Evolutionary conservation across 257 asterid genomes (phyloP).

Genomic region (Fraxinus anomala): DNA sequence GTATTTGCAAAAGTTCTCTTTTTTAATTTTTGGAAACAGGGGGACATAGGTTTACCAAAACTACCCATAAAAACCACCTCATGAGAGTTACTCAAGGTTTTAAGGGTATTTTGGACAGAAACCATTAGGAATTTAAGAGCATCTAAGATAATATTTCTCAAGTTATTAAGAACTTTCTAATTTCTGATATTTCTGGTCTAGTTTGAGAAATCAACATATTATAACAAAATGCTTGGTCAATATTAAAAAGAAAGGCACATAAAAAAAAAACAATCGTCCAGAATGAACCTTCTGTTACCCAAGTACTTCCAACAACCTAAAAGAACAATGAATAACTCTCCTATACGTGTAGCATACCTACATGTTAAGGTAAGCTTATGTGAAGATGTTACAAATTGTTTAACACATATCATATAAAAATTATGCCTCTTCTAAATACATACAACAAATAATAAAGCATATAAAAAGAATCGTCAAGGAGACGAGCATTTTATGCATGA

Average conservation of each 20-base stretch:
- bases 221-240: neutral
- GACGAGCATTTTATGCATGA: neutral
- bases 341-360: neutral
- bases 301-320: neutral
- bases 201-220: neutral
- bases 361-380: neutral
- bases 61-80: neutral
- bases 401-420: neutral
- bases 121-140: neutral
- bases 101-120: neutral
- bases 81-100: neutral
- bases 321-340: neutral
- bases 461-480: neutral
- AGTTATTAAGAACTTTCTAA: neutral
- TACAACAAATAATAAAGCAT: neutral
- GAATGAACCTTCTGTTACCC: neutral
- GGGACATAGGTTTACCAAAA: neutral
- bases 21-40: neutral
- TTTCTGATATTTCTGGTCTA: neutral
- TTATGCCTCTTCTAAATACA: neutral
- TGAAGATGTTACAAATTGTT: neutral
- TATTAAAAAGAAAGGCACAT: neutral
- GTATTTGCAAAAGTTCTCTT: neutral
- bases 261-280: neutral
- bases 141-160: neutral